Base-by-base conservation (phyloP, 2,329 filamentous ascomycete genomes). In the Fusarium circinatum region DNA sequence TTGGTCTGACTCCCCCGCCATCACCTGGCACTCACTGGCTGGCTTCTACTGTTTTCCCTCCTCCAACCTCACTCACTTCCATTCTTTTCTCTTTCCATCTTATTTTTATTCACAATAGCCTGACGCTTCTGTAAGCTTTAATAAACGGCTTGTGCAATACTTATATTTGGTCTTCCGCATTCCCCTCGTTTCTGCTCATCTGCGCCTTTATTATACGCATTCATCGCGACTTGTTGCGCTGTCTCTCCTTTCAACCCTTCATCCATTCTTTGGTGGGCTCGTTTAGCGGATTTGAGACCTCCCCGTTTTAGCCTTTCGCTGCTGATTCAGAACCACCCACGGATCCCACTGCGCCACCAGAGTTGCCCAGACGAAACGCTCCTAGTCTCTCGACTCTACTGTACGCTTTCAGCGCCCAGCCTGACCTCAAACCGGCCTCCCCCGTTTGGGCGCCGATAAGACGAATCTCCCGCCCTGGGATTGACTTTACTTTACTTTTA, bases 281-380 rank as follows among this genome's bases (percentile, higher is more conserved):
- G 66, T 71, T 64, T 64, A 71, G 60, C 56, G 65, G 65, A 42
- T 71, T 42, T 34, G 56, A 72, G 63, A 62, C 62, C 58, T 48
- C 20, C 52, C 65, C 47, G 47, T 62, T 67, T 71, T 66, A 52
- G 62, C 62, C 55, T 62, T 59, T 45, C 22, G 54, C 39, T 51
- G 62, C 68, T 70, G 69, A 73, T 73, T 66, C 70, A 73, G 41
- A 73, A 62, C 34, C 44, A 24, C 65, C 44, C 66, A 70, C 70
- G 60, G 60, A 75, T 72, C 71, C 48, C 54, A 70, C 65, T 73
- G 72, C 72, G 72, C 72, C 73, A 75, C 73, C 54, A 61, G 64
- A 64, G 38, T 58, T 66, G 44, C 59, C 38, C 38, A 61, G 56
- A 64, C 71, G 65, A 67, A 68, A 62, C 62, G 24, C 41, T 34